Conservation (phyloP, 306 rosid species). For the Clitoria ternatea region DNA sequence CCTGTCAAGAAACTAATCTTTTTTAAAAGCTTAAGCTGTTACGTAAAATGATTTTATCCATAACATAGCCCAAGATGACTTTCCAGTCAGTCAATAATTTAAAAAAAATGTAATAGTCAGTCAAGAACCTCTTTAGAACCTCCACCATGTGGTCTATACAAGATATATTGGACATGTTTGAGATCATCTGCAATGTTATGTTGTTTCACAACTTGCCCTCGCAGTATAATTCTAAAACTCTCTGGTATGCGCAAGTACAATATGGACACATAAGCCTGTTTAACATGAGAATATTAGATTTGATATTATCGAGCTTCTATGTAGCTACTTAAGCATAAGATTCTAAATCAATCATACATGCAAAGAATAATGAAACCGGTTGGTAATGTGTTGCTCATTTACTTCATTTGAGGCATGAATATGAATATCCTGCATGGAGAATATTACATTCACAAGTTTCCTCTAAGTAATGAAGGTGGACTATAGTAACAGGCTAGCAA, state of each 20-base stretch:
- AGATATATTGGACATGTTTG: conserved; percentile 44
- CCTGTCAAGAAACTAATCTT: conserved; percentile 8
- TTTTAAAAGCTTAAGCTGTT: background rate
- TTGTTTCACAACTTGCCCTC: conserved; percentile 62
- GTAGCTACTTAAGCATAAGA: background rate
- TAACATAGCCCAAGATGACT: background rate
- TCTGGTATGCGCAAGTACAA: conserved; percentile 70
- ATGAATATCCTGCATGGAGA: conserved; percentile 63
- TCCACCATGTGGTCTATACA: conserved; percentile 62
- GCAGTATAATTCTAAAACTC: conserved; percentile 56
- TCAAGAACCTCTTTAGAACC: conserved; percentile 53
- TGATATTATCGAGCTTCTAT: background rate
- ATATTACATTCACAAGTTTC: conserved; percentile 13
- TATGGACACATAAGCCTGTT: conserved; percentile 81
- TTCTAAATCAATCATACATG: conserved; percentile 57
- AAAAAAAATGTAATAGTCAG: background rate
- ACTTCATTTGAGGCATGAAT: conserved; percentile 26
- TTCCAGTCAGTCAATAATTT: background rate
- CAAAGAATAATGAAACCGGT: conserved; percentile 57
- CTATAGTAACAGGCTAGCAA: background rate
- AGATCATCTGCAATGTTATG: conserved; percentile 79
- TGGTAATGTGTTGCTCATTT: conserved; percentile 67
- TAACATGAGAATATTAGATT: conserved; percentile 30
- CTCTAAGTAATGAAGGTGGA: background rate
- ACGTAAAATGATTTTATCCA: background rate